Conservation (phyloP, 129 eudicot species). For the Pseudognaphalium luteoalbum region DNA sequence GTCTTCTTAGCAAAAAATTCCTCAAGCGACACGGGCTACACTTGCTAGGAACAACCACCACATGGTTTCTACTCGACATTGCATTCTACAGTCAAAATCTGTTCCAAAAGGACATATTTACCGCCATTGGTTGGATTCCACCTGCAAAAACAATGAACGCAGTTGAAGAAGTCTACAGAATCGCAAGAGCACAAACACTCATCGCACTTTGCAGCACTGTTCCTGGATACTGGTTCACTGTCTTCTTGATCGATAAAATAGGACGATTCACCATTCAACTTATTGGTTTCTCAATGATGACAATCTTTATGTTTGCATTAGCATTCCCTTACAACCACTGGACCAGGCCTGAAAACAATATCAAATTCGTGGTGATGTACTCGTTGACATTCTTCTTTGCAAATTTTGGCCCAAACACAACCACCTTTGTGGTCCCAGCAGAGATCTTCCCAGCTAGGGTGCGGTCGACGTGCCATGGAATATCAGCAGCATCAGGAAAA, state of each 20-base stretch:
- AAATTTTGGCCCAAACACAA: constrained; percentile 47
- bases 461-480: constrained; percentile 49
- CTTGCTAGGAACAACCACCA: constrained; percentile 42
- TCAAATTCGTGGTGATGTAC: constrained; percentile 43
- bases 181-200: constrained; percentile 46
- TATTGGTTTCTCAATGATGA: constrained; percentile 47
- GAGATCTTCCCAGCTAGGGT: constrained; percentile 49
- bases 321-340: constrained; percentile 49
- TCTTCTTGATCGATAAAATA: constrained; percentile 40
- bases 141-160: constrained; percentile 50
- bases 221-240: constrained; percentile 54
- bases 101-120: constrained; percentile 48
- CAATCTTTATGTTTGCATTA: constrained; percentile 43
- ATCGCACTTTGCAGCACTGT: constrained; percentile 53
- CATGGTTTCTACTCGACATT: constrained; percentile 46
- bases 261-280: constrained; percentile 43
- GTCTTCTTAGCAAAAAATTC: constrained; percentile 35
- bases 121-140: constrained; percentile 46
- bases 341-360: constrained; percentile 41
- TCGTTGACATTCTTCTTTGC: constrained; percentile 48
- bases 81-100: constrained; percentile 46
- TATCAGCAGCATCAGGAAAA: constrained; percentile 49
- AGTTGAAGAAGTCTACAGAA: constrained; percentile 40
- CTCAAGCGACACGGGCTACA: constrained; percentile 42
- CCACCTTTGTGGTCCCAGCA: constrained; percentile 49